Evolutionary conservation across 345 rosid genomes (phyloP).

Genomic region (Citrus maxima): DNA sequence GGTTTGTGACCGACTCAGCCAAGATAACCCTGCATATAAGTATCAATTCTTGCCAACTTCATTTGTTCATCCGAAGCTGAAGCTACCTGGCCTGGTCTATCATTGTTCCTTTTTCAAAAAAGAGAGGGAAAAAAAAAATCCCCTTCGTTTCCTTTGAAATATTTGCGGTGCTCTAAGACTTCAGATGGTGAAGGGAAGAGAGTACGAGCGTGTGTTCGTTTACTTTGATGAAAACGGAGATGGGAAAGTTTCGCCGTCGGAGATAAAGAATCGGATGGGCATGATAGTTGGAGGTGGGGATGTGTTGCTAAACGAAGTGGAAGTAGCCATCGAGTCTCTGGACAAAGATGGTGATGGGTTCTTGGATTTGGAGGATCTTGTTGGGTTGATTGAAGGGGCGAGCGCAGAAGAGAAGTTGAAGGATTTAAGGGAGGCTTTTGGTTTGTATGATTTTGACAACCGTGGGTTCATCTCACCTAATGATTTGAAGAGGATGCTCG

Average conservation of each 20-base stretch:
- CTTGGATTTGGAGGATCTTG: constrained; percentile 41
- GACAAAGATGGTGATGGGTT: constrained; percentile 52
- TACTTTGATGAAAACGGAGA: constrained; percentile 42
- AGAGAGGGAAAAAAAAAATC: not conserved
- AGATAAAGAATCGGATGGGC: constrained; percentile 29
- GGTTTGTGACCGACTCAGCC: not conserved
- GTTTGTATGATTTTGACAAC: constrained; percentile 39
- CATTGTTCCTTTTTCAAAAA: not conserved
- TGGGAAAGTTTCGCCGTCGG: constrained; percentile 44
- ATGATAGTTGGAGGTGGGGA: constrained; percentile 28
- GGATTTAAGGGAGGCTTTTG: constrained; percentile 42
- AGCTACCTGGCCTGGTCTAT: not conserved
- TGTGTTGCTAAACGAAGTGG: constrained; percentile 28
- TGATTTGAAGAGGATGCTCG: constrained; percentile 37
- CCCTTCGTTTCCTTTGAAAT: not conserved
- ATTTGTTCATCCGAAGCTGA: not conserved
- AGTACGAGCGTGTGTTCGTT: constrained; percentile 26
- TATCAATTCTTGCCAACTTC: not conserved
- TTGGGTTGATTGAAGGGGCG: constrained; percentile 39
- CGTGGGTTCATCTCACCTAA: constrained; percentile 40
- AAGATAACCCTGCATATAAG: not conserved
- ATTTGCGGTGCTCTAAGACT: too few relatives aligned
- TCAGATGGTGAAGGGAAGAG: not conserved
- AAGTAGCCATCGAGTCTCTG: constrained; percentile 21
- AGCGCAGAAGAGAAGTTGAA: constrained; percentile 45